Base-by-base conservation (phyloP, 164 flowering plant genomes). In the Piper longum region DNA sequence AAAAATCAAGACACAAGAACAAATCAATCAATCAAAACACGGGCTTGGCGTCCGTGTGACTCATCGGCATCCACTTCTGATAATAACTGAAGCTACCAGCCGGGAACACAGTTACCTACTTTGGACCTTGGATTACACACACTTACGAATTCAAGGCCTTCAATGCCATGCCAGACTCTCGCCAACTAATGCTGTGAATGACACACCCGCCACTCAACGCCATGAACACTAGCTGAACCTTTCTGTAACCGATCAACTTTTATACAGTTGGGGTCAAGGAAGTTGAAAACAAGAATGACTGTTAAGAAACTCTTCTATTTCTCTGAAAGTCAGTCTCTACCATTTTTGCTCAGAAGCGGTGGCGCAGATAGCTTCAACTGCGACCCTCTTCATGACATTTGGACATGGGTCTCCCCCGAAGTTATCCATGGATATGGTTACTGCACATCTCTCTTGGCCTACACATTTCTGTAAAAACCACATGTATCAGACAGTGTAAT, bases 391-490 rank as follows among this genome's bases (percentile, higher is more conserved):
- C 75, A 87, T 43, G 64, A 83, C 85, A 54, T 84, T 87, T 2
- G 99, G 97, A 62, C 99, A 93, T 43, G 99, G 99, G 67, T 93
- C 99, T 43, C 79, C 76, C 41, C 84, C 91, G 63, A 93, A 93
- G 75, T 84, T 84, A 58, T 70, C 78, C 76, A 78, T 81, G 43
- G 99, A 79, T 76, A 93, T 81, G 54, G 83, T 63, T 51, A 90
- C 97, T 1, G 83, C 63, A 63, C 99, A 93, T 72, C 78, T 78
- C 61, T 80, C 72, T 74, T 76, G 74, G 65, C 99, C 99, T 26
- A 88, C 59, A 57, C 99, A 93, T 54, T 67, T 87, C 99, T 93
- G 95, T 48, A 44, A 44, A 64, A 57, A 12, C 9, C 3, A 3
- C 3, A 8, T 48, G 52, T 48, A 48, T 48, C 14, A 48, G 52